Conservation (phyloP, 768 basidiomycete species). For the Leucocoprinus birnbaumii region DNA sequence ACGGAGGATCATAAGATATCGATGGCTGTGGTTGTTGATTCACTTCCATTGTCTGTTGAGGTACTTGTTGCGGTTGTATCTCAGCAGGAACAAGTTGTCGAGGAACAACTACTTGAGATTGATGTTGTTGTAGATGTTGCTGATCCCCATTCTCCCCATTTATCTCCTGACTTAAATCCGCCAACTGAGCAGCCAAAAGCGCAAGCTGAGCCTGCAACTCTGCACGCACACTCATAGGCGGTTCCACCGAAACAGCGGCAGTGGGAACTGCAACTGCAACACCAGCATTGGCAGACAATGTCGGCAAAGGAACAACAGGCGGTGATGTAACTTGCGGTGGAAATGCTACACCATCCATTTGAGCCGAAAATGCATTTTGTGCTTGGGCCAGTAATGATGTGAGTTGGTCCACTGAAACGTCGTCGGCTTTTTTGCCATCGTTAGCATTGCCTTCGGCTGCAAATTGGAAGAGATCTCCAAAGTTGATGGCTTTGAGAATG, state of each 20-base stretch:
- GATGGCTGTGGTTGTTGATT: not conserved
- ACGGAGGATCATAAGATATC: slow-evolving; percentile 1
- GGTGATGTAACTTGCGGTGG: slow-evolving; percentile 1
- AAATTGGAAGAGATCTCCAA: slow-evolving; percentile 49
- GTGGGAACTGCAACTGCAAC: slow-evolving; percentile 2
- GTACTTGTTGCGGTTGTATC: not conserved
- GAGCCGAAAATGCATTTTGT: slow-evolving; percentile 22
- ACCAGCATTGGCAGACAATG: slow-evolving; percentile 5
- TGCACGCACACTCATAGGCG: slow-evolving; percentile 43
- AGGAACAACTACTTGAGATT: not conserved
- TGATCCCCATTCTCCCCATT: slow-evolving; percentile 18
- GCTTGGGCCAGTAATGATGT: slow-evolving; percentile 24
- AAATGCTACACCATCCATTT: slow-evolving; percentile 28
- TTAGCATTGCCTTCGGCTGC: slow-evolving; percentile 29
- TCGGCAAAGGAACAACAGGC: slow-evolving; percentile 2
- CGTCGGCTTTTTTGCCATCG: not conserved
- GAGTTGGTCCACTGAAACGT: slow-evolving; percentile 12
- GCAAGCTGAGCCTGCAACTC: slow-evolving; percentile 73
- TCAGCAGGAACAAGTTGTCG: slow-evolving; percentile 2
- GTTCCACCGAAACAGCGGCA: not conserved
- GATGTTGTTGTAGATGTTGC: not conserved
- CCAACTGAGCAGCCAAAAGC: slow-evolving; percentile 68
- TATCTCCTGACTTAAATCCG: slow-evolving; percentile 57
- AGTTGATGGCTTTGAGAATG: slow-evolving; percentile 76
- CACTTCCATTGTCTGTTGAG: not conserved